Evolutionary conservation across 2,329 filamentous ascomycete species (phyloP), one percentile per base, ranked within the genome.

Genomic region (Neocucurbitaria cava): DNA sequence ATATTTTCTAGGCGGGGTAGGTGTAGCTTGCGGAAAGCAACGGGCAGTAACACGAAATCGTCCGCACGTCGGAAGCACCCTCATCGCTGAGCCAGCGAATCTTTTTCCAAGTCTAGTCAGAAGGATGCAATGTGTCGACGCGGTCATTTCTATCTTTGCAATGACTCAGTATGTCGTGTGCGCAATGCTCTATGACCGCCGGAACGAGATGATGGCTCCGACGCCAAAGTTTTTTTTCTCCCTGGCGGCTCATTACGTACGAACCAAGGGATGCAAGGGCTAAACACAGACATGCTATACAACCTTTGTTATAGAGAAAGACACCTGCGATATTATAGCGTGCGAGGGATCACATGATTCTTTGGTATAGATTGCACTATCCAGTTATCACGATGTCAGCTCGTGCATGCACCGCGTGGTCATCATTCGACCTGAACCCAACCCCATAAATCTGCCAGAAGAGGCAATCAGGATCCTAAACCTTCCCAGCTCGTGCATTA

Each of bases 1-100:
- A 65, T 68, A 59, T 64, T 61, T 64, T 65, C 57, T 54, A 49
- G 51, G 69, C 65, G 70, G 69, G 67, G 70, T 73, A 71, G 69
- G 60, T 67, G 52, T 59, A 58, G 55, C 61, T 52, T 54, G 61
- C 62, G 64, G 66, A 66, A 69, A 71, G 53, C 59, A 57, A 66
- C 66, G 64, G 68, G 61, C 46, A 51, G 56, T 56, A 58, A 56
- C 64, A 58, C 58, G 54, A 60, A 56, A 62, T 62, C 66, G 64
- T 56, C 62, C 58, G 64, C 68, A 68, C 56, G 69, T 72, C 71
- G 65, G 66, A 64, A 61, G 63, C 58, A 66, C 57, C 56, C 54
- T 71, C 68, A 69, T 70, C 31, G 15, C 31, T 35, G 56, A 59
- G 52, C 52, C 64, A 56, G 62, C 64, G 58, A 49, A 60, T 63